phyloP scores from a whole-genome alignment of 1,139 yeast species.

The Geotrichum cucujoidarum region DNA sequence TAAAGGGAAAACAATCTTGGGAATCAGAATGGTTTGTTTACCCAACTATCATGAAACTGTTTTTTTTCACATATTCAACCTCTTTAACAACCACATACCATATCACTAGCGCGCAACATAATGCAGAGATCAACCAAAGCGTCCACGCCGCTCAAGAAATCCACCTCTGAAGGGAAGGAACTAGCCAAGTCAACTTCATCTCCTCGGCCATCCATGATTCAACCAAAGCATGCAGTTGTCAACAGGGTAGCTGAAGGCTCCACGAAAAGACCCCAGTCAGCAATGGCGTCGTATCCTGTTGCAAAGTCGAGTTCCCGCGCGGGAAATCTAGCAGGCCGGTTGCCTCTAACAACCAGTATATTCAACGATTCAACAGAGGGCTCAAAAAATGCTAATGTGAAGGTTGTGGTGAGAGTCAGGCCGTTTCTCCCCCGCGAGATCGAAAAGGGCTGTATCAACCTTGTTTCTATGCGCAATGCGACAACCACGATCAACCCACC shows the following conservation, averaged over 20 bases:
- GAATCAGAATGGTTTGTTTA: too few species aligned
- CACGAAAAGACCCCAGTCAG: constrained; percentile 15
- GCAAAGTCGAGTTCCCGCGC: background rate
- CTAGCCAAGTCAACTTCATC: background rate
- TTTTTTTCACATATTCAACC: too few species aligned
- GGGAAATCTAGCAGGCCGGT: background rate
- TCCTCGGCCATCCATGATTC: background rate
- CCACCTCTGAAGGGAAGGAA: background rate
- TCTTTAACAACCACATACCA: too few species aligned
- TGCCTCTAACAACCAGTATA: constrained; percentile 1
- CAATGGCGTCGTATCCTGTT: constrained; percentile 11
- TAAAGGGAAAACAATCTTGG: too few species aligned
- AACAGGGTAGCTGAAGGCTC: background rate
- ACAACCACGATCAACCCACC: constrained; percentile 28
- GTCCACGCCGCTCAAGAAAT: too few species aligned
- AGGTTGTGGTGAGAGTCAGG: constrained; percentile 39
- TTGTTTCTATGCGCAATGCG: constrained; percentile 31
- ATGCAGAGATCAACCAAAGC: too few species aligned
- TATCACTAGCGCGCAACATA: too few species aligned
- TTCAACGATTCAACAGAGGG: background rate
- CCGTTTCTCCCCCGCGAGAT: constrained; percentile 36
- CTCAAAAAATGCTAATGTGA: constrained; percentile 32
- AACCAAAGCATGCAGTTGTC: background rate
- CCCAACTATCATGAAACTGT: too few species aligned
- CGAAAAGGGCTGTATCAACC: constrained; percentile 23